Percentiles rank a stretch among this genome's conserved stretches.
Evolutionary conservation across 1,139 yeast species (phyloP).

Genomic region (Wickerhamomyces sp.): DNA sequence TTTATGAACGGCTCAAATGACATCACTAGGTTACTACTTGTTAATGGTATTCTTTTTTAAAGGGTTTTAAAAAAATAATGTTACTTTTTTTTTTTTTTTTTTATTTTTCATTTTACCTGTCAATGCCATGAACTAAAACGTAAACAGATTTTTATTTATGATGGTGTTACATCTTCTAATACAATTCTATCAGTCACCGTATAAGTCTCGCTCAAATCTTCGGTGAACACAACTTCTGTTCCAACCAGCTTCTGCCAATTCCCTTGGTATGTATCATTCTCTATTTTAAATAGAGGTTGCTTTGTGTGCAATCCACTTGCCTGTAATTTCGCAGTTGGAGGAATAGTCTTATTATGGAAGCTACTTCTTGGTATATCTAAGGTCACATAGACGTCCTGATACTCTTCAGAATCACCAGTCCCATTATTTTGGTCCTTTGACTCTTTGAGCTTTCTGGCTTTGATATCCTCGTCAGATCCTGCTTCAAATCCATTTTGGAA

Average conservation of each 20-base stretch:
- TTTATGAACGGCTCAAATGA: slow-evolving; percentile 22
- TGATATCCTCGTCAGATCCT: slow-evolving; percentile 72
- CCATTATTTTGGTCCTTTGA: slow-evolving; percentile 6
- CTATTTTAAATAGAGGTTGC: slow-evolving; percentile 50
- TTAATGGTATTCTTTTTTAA: not conserved
- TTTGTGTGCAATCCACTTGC: slow-evolving; percentile 48
- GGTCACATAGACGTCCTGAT: slow-evolving; percentile 39
- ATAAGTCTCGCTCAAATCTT: slow-evolving; percentile 26
- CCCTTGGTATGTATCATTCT: slow-evolving; percentile 62
- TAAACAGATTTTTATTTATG: not conserved
- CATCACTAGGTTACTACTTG: not conserved
- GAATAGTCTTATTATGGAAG: slow-evolving; percentile 24
- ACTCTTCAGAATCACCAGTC: slow-evolving; percentile 21
- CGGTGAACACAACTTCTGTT: slow-evolving; percentile 56
- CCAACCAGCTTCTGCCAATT: slow-evolving; percentile 80
- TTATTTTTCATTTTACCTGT: too few relatives aligned
- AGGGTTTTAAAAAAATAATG: not conserved
- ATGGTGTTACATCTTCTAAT: slow-evolving; percentile 28
- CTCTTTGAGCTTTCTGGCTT: slow-evolving; percentile 33
- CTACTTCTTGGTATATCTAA: slow-evolving; percentile 36
- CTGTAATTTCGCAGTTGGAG: slow-evolving; percentile 39
- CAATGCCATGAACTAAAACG: too few relatives aligned
- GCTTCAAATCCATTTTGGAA: slow-evolving; percentile 63
- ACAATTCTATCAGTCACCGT: slow-evolving; percentile 30
- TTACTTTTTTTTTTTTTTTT: not conserved